Base-by-base conservation (phyloP, 768 basidiomycete species). In the Hortiboletus flavorubellus region DNA sequence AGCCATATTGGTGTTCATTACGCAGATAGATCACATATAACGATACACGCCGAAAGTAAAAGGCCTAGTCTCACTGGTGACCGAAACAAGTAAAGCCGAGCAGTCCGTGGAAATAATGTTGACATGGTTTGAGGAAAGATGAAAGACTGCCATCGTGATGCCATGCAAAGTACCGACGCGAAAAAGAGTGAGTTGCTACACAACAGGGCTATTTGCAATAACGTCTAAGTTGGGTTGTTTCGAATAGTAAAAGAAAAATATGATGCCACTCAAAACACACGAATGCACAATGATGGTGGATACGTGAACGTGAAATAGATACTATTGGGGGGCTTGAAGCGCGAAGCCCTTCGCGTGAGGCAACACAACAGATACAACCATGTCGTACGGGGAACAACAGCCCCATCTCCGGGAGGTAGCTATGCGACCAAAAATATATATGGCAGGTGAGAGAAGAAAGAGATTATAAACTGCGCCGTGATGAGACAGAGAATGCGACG, bases 311-410 rank as follows among this genome's bases (percentile, higher is more conserved):
- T 23, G 47, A 53, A 59, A 68, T 60, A 67, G 46, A 61, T 66
- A 61, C 52, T 53, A 70, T 76, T 76, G 15, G 60, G 77, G 76
- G 76, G 71, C 77, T 76, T 75, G 64, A 64, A 59, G 37, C 52
- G 77, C 77, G 77, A 78, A 78, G 77, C 78, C 77, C 77, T 78
- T 78, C 78, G 77, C 76, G 53, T n/a, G 65, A 58, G 31, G 54
- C 42, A 60, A 56, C 51, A 61, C 53, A 66, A 68, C 60, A 53
- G 63, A 66, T 64, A 66, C 63, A 65, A 44, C 58, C 34, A 35
- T 62, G 59, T 58, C 49, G 51, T 68, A 56, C 49, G 45, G 33
- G 44, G 44, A 46, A 52, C 42, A 49, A 51, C 53, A 43, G 34
- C 29, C 53, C 62, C 51, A 51, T 44, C 34, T 50, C 48, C 35